Percentiles rank a stretch among this genome's conserved stretches.
Evolutionary conservation across 2,329 filamentous ascomycete species (phyloP).

Genomic region (Metarhizium rileyi): DNA sequence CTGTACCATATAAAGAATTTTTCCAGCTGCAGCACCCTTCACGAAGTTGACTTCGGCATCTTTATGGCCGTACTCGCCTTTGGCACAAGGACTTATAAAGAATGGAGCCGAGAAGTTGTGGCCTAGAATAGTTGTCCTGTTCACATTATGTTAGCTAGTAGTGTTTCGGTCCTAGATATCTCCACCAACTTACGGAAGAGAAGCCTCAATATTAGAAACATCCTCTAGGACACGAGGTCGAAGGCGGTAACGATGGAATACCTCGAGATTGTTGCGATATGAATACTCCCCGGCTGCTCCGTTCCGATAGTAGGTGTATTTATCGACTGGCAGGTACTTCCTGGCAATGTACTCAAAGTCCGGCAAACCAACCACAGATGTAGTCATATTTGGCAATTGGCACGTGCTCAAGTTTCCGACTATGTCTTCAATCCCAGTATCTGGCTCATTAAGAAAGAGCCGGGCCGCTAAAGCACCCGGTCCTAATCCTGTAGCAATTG

Average conservation of each 20-base stretch:
- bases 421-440: slow-evolving; percentile 33
- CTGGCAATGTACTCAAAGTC: slow-evolving; percentile 46
- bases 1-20: slow-evolving; percentile 39
- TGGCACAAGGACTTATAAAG: slow-evolving; percentile 42
- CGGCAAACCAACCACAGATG: slow-evolving; percentile 38
- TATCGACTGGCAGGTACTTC: slow-evolving; percentile 32
- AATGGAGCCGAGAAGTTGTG: slow-evolving; percentile 45
- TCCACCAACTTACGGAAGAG: slow-evolving; percentile 15
- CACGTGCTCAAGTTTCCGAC: slow-evolving; percentile 22
- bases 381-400: slow-evolving; percentile 20
- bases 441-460: slow-evolving; percentile 34
- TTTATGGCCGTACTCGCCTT: slow-evolving; percentile 32
- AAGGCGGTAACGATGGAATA: slow-evolving; percentile 38
- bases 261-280: slow-evolving; percentile 48
- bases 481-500: background rate
- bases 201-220: slow-evolving; percentile 32
- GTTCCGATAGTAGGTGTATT: slow-evolving; percentile 49
- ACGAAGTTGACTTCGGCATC: slow-evolving; percentile 40
- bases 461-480: slow-evolving; percentile 28
- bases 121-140: slow-evolving; percentile 39
- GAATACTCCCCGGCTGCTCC: slow-evolving; percentile 46
- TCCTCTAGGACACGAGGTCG: slow-evolving; percentile 41
- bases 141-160: slow-evolving; percentile 9
- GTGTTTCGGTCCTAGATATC: background rate
- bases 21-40: slow-evolving; percentile 34